Base-by-base conservation (phyloP, 2,329 filamentous ascomycete genomes). In the Remersonia thermophila region DNA sequence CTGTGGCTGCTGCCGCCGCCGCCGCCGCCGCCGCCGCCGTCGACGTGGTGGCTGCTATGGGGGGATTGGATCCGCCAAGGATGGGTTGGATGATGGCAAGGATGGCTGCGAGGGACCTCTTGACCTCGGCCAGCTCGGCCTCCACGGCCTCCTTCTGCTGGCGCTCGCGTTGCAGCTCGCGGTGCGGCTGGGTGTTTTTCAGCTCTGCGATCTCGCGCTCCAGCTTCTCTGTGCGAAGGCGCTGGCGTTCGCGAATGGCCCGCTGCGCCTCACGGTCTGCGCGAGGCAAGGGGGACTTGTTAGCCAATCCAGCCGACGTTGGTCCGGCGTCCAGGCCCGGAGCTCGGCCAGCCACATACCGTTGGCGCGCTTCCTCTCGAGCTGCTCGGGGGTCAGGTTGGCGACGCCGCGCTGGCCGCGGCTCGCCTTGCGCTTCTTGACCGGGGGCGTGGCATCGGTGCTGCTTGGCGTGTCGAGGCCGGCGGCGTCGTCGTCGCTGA, bases 201-300 rank as follows among this genome's bases (percentile, higher is more conserved):
- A 93, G 67, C 43, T 89, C 81, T 37, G 71, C 67, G 42, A 93
- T 86, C 43, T 73, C 69, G 41, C 67, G 67, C 56, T 91, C 81
- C 40, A 91, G 65, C 6, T 60, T 63, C 53, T 89, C 82, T 47
- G 91, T 91, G 56, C 83, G 80, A 39, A 76, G 73, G 60, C 80
- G 84, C 18, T 83, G 91, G 37, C 84, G 74, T 61, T 89, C 82
- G 29, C 84, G 71, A 41, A 93, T 91, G 27, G 83, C 83, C 33
- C 84, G 73, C 56, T 93, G 84, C 20, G 84, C 85, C 57, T 93
- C 83, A 39, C 84, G 77, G 55, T 93, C 84, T 71, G 75, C 12
- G 30, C 37, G 27, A 18, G 30, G 14, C 40, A n/a, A n/a, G n/a
- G n/a, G n/a, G n/a, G 20, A 23, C 16, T 30, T 14, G 36, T 37